phyloP scores from a whole-genome alignment of 257 asterid genomes.

The Ligustrum vulgare region DNA sequence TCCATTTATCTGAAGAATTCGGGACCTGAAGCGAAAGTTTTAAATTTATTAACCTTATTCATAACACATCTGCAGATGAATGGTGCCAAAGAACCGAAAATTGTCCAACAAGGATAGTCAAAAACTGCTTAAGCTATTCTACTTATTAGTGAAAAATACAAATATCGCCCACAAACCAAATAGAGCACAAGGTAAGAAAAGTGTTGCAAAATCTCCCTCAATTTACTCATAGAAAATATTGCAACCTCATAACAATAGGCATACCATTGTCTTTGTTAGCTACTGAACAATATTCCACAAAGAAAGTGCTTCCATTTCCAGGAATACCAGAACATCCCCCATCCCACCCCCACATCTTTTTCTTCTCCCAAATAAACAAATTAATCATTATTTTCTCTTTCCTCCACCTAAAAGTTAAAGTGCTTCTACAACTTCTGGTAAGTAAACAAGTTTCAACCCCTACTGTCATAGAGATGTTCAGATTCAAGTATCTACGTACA shows the following conservation, averaged over 20 bases:
- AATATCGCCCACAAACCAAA: not conserved
- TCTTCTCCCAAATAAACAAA: not conserved
- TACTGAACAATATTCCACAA: not conserved
- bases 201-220: not conserved
- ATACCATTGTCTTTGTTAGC: not conserved
- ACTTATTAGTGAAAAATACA: not conserved
- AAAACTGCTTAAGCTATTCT: not conserved
- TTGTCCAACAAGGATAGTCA: conserved; percentile 1
- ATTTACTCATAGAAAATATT: not conserved
- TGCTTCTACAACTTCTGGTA: not conserved
- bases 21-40: conserved; percentile 42
- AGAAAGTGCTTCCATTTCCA: not conserved
- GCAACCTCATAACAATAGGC: not conserved
- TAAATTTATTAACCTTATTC: conserved; percentile 7
- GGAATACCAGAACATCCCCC: not conserved
- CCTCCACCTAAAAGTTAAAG: not conserved
- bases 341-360: not conserved
- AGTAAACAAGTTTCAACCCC: not conserved
- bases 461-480: not conserved
- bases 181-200: not conserved
- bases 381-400: not conserved
- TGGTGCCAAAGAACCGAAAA: conserved; percentile 8
- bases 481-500: not conserved
- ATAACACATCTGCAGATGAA: not conserved
- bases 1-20: conserved; percentile 59